A percentile compares a stretch with the other conserved stretches of the same genome.
Evolutionary conservation across 2,329 filamentous ascomycete genomes (phyloP).

Genomic region (Colletotrichum musae): DNA sequence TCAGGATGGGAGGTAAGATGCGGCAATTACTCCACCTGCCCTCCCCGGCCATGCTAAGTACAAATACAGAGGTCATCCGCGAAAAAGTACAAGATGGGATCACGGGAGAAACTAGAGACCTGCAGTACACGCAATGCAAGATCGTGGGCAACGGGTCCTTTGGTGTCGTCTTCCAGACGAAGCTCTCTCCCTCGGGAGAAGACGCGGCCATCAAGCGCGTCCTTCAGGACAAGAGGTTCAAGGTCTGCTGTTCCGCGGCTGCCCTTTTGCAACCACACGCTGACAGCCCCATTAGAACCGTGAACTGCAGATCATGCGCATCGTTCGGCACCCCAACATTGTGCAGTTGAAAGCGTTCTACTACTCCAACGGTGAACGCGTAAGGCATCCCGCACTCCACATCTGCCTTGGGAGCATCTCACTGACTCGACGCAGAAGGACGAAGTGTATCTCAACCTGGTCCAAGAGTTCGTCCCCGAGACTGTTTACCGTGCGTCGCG

Average conservation of each 20-base stretch:
- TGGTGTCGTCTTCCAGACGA: conserved; percentile 98
- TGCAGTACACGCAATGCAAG: conserved; percentile 99
- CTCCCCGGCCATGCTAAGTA: conserved; percentile 31
- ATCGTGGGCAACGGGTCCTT: conserved; percentile 99
- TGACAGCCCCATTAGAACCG: conserved; percentile 78
- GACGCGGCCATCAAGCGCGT: conserved; percentile 99
- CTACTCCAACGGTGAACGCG: conserved; percentile 98
- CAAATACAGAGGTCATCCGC: conserved; percentile 86
- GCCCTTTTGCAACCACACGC: conserved; percentile 12
- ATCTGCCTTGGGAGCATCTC: not conserved
- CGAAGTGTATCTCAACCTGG: conserved; percentile 98
- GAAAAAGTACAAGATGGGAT: conserved; percentile 99
- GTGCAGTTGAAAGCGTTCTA: conserved; percentile 99
- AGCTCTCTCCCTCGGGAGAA: conserved; percentile 96
- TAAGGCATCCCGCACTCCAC: conserved; percentile 61
- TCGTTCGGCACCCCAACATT: conserved; percentile 98
- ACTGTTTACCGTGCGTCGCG: conserved; percentile 98
- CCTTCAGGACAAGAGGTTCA: conserved; percentile 99
- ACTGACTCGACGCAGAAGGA: conserved; percentile 77
- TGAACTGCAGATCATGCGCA: conserved; percentile 99
- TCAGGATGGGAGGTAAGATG: conserved; percentile 97
- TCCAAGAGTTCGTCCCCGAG: conserved; percentile 98
- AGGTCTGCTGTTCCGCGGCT: conserved; percentile 70
- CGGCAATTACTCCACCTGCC: conserved; percentile 32
- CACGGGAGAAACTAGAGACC: conserved; percentile 95